Conservation (phyloP, 257 asterid genomes). For the Asclepias syriaca region DNA sequence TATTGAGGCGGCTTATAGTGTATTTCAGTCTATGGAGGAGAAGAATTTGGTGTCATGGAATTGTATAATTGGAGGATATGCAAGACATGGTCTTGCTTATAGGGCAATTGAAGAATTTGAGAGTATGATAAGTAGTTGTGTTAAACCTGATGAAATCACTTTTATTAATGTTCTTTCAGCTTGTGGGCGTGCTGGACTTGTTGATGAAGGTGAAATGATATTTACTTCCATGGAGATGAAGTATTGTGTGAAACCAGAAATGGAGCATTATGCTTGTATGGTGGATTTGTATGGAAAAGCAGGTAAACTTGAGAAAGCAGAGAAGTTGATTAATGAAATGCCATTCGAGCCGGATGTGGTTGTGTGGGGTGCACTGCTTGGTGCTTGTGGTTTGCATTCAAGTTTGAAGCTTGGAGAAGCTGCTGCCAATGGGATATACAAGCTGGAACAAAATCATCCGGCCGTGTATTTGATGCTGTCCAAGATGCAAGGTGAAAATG, state of each 20-base stretch:
- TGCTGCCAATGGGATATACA: slow-evolving; percentile 51
- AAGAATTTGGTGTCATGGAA: slow-evolving; percentile 76
- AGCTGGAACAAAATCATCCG: slow-evolving; percentile 59
- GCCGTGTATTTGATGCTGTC: slow-evolving; percentile 44
- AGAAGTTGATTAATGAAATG: slow-evolving; percentile 43
- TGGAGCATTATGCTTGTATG: slow-evolving; percentile 80
- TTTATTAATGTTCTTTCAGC: slow-evolving; percentile 65
- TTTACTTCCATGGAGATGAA: slow-evolving; percentile 40
- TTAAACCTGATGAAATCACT: slow-evolving; percentile 55
- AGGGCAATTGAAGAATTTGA: slow-evolving; percentile 57
- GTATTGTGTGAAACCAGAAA: slow-evolving; percentile 40
- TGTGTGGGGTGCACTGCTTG: slow-evolving; percentile 75
- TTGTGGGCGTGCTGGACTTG: slow-evolving; percentile 72
- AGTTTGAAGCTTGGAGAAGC: slow-evolving; percentile 45
- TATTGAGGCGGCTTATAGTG: slow-evolving; percentile 37
- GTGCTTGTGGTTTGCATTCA: slow-evolving; percentile 61
- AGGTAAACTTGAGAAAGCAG: slow-evolving; percentile 66
- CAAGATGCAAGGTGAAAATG: slow-evolving; percentile 51
- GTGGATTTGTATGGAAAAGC: slow-evolving; percentile 72
- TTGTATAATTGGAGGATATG: slow-evolving; percentile 65
- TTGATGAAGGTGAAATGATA: slow-evolving; percentile 56
- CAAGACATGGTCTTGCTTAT: slow-evolving; percentile 54
- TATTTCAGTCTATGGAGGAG: slow-evolving; percentile 37
- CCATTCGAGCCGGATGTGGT: slow-evolving; percentile 75
- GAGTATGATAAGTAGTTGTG: slow-evolving; percentile 37